Evolutionary conservation across 352 stramenopile species (phyloP), one percentile per base, ranked within the genome.

Genomic region (Thalassiosira sp.): DNA sequence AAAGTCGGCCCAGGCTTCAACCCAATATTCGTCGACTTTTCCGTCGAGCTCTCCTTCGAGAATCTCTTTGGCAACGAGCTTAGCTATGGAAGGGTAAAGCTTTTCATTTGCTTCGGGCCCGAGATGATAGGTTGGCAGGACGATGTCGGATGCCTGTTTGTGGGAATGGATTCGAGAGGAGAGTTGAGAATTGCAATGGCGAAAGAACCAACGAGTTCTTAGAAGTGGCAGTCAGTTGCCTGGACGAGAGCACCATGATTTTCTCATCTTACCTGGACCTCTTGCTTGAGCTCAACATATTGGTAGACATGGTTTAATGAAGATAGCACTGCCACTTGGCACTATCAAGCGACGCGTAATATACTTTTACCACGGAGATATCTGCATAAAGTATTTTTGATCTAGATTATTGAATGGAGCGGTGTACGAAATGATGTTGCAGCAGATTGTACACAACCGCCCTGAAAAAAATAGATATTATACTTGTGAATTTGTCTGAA

Each of bases 71-170:
- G 74, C 71, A 11, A 92, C 90, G 1, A 61, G 24, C 60, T 86
- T 89, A 11, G 78, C 76, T 28, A 87, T 60, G 5, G 81, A 81
- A 5, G 81, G 79, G 56, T 90, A 92, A 56, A 92, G 90, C 48
- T 79, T 86, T 8, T 79, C 72, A 51, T 81, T 56, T 22, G 90
- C 79, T 1, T 71, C 70, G 3, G 86, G 86, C 25, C 80, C 79
- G 5, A 86, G 79, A 24, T 74, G 73, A 66, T 88, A 91, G 6
- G 74, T 90, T 16, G 86, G 84, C 18, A 85, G 58, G 42, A 90
- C 52, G 13, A 89, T 75, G 6, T 72, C 62, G 15, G 58, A 57
- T 33, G 28, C 31, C 62, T 37, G 31, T 8, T 8, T 72, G 33
- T 22, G n/a, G 25, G 18, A 13, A 24, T 10, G 8, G 11, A 16